Base-by-base conservation (phyloP, 2,329 filamentous ascomycete genomes). In the Pestalotiopsis sp. region DNA sequence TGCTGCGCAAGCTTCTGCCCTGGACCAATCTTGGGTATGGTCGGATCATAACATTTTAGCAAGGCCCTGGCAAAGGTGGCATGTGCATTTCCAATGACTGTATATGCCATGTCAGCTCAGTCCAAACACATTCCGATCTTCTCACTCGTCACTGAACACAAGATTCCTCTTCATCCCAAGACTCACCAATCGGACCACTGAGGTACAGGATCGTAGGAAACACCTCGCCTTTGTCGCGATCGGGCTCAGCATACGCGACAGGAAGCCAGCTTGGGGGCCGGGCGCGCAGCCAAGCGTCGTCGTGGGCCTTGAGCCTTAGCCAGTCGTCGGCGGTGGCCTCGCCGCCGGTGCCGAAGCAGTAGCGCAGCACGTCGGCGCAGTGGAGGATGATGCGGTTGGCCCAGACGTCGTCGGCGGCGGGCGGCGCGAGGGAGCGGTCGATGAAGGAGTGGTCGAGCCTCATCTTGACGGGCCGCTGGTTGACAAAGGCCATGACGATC, bases 301-400 rank as follows among this genome's bases (percentile, higher is more conserved):
- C 64, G 9, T 66, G 52, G 4, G 52, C 64, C 31, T 66, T 56
- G 12, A 66, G 49, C 13, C 31, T 11, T 4, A 25, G 64, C 25
- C 41, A 66, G 6, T 57, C 31, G 27, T 41, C 64, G 5, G 36
- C 31, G 25, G 14, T 20, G 11, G 20, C 45, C 45, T n/a, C 27
- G 13, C 17, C 59, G 36, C 45, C 20, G 45, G 27, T 31, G 13
- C 64, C 64, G 20, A 66, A 66, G 52, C 64, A 66, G 64, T 36
- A 57, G 11, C 31, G 41, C 41, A 57, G 36, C 7, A 66, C 64
- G 23, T 66, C 45, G 38, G 64, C 64, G 39, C 64, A 66, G 31
- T 66, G 64, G 4, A 66, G 12, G 31, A 67, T 49, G 39, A 67
- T 67, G 9, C 66, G 66, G 58, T 67, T 67, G 5, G 66, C 66